A percentile compares a stretch with the other conserved stretches of the same genome.
phyloP scores from a whole-genome alignment of 345 rosid species.

The Firmiana major region DNA sequence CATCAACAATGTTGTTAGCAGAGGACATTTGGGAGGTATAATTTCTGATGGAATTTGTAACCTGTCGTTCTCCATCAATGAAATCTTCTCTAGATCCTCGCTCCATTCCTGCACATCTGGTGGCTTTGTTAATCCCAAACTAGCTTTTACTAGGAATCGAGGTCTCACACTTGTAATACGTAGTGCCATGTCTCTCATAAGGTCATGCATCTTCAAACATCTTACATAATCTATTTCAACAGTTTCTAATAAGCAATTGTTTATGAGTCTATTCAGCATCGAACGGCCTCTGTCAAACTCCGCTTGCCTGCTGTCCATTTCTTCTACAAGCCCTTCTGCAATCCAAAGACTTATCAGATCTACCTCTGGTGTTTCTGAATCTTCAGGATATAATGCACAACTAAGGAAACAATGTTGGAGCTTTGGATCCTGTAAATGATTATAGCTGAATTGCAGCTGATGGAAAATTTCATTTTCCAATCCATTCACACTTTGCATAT shows the following conservation, averaged over 20 bases:
- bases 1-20: conserved; percentile 18
- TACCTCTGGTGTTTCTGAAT: too few relatives aligned
- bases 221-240: background rate
- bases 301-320: background rate
- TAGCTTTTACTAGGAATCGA: conserved; percentile 13
- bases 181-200: conserved; percentile 9
- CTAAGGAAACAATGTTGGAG: conserved; percentile 23
- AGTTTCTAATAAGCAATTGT: conserved; percentile 11
- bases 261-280: conserved; percentile 13
- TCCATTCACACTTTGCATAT: background rate
- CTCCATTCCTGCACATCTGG: conserved; percentile 6
- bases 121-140: background rate
- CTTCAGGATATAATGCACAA: background rate
- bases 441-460: conserved; percentile 10
- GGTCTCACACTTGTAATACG: too few relatives aligned
- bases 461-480: background rate
- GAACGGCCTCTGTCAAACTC: conserved; percentile 2
- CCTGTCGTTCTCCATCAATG: too few relatives aligned
- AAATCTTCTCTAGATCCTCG: background rate
- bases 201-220: conserved; percentile 26
- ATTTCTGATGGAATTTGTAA: too few relatives aligned
- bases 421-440: conserved; percentile 1
- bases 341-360: too few relatives aligned
- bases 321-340: too few relatives aligned
- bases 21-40: background rate